Conservation (phyloP, 768 basidiomycete species). For the Calocybe cyanea region DNA sequence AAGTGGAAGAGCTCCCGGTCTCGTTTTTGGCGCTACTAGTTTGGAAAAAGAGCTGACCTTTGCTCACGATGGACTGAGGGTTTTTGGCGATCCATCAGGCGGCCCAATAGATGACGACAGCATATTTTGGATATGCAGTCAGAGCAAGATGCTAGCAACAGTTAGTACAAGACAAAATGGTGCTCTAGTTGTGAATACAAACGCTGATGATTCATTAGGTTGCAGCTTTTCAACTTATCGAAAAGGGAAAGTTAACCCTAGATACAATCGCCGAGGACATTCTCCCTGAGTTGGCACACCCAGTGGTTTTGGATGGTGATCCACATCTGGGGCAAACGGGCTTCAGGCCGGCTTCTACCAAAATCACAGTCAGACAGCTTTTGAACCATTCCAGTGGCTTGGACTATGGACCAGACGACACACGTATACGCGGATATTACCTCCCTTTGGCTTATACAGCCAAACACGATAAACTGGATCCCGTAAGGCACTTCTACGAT, state of each 20-base stretch:
- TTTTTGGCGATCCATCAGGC: conserved; percentile 23
- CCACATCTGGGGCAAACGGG: background rate
- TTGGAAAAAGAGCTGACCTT: conserved; percentile 25
- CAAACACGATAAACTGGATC: conserved; percentile 15
- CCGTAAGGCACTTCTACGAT: conserved; percentile 13
- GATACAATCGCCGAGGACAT: conserved; percentile 25
- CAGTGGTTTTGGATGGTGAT: conserved; percentile 12
- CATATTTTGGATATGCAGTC: conserved; percentile 35
- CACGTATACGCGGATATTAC: background rate
- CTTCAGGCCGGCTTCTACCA: conserved; percentile 10
- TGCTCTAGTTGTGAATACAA: background rate
- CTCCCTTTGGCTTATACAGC: conserved; percentile 7
- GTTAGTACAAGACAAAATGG: conserved; percentile 17
- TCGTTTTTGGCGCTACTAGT: conserved; percentile 26
- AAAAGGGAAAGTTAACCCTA: conserved; percentile 25
- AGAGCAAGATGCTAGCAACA: conserved; percentile 30
- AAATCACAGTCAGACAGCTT: conserved; percentile 19
- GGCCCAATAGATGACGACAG: conserved; percentile 21
- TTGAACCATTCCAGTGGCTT: conserved; percentile 25
- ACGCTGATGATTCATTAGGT: conserved; percentile 15
- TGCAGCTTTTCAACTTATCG: conserved; percentile 30
- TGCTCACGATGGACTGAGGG: conserved; percentile 18
- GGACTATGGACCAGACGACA: conserved; percentile 10
- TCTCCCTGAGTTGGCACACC: conserved; percentile 27
- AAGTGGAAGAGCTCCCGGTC: conserved; percentile 19